These are phyloP conservation scores for Podospora conica DNA, from an alignment of 495 filamentous ascomycete genomes.

Conservation along the genomic window DNA sequence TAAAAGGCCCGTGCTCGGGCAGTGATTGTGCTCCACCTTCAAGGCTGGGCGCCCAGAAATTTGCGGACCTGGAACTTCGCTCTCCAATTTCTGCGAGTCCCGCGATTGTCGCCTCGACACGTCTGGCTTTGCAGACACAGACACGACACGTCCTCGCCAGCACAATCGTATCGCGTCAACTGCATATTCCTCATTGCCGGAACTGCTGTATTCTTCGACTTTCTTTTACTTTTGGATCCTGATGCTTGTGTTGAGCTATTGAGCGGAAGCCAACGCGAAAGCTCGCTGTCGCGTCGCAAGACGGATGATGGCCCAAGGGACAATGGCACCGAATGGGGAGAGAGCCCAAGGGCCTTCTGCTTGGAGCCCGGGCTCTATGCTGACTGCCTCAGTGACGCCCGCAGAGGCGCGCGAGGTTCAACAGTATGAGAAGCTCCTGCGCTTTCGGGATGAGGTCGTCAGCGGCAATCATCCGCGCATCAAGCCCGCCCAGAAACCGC, in stretches of 20 bases:
- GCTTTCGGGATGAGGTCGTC: constrained; percentile 32
- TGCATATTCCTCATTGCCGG: not conserved
- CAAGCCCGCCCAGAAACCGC: constrained; percentile 31
- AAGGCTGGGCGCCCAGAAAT: not conserved
- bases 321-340: constrained; percentile 9
- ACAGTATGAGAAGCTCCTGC: constrained; percentile 33
- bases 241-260: not conserved
- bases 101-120: not conserved
- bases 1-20: not conserved
- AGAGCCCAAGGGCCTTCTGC: not conserved
- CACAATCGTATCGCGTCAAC: not conserved
- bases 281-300: not conserved
- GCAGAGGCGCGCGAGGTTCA: constrained; percentile 22
- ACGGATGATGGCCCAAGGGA: constrained; percentile 18
- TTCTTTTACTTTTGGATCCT: not conserved
- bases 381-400: constrained; percentile 18
- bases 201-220: not conserved
- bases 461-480: constrained; percentile 32
- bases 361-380: constrained; percentile 3
- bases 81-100: not conserved
- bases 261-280: not conserved
- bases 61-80: not conserved
- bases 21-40: not conserved
- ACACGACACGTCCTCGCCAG: not conserved
- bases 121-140: not conserved